phyloP scores from a whole-genome alignment of 106 monocot genomes.

The Acorus calamus region DNA sequence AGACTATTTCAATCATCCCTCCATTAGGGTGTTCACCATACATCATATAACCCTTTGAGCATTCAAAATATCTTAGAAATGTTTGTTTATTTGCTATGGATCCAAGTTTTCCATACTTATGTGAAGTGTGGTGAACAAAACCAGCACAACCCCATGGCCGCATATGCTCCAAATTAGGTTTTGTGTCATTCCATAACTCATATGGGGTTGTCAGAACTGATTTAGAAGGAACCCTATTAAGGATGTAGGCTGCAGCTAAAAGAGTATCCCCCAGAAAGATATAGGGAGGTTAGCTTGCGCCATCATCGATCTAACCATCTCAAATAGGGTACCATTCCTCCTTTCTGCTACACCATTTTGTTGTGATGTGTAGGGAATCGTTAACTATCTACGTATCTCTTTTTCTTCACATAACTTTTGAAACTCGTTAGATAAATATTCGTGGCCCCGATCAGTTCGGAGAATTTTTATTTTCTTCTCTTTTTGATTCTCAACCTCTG shows the following conservation, averaged over 20 bases:
- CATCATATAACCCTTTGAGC: background rate
- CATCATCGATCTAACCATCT: slow-evolving; percentile 1
- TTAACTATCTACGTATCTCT: background rate
- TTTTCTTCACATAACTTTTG: background rate
- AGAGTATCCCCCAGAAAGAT: background rate
- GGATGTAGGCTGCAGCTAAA: too few species aligned
- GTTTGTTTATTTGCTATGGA: background rate
- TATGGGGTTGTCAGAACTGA: background rate
- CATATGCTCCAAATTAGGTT: background rate
- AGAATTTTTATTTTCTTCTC: background rate
- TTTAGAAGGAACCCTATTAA: background rate
- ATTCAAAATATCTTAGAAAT: background rate
- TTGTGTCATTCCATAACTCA: background rate
- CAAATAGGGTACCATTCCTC: background rate
- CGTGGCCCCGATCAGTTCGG: background rate
- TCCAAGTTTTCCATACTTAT: too few species aligned
- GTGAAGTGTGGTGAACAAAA: background rate
- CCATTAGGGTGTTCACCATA: background rate
- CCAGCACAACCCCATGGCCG: background rate
- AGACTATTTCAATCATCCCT: background rate
- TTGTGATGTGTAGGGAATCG: background rate
- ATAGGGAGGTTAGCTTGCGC: background rate
- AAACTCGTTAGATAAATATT: background rate
- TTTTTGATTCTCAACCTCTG: background rate
- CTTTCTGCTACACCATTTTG: background rate